phyloP scores from a whole-genome alignment of 73 alveolate species.

The Paramecium caudatum region DNA sequence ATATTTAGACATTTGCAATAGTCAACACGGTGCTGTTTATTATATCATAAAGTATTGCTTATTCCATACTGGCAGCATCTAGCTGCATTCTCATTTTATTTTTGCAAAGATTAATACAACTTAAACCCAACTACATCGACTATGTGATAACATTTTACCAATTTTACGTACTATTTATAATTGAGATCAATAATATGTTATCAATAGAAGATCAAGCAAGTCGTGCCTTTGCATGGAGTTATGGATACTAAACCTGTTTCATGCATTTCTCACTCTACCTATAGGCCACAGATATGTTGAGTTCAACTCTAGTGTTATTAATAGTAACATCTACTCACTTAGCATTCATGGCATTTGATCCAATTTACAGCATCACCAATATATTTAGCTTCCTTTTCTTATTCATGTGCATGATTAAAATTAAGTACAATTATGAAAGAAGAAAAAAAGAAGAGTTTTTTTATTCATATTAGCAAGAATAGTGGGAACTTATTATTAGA shows the following conservation, averaged over 20 bases:
- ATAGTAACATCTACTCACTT: neutral
- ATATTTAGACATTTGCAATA: slow-evolving; percentile 8
- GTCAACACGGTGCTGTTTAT: slow-evolving; percentile 10
- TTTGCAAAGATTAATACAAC: neutral
- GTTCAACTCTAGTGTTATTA: neutral
- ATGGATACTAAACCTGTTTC: slow-evolving; percentile 37
- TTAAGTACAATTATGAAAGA: slow-evolving; percentile 41
- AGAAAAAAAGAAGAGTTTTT: slow-evolving; percentile 55
- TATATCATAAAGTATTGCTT: neutral
- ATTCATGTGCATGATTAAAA: slow-evolving; percentile 8
- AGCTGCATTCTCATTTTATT: neutral
- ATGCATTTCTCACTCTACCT: slow-evolving; percentile 9
- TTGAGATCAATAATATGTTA: neutral
- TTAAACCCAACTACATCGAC: neutral
- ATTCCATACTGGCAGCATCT: slow-evolving; percentile 21
- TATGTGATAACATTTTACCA: slow-evolving; percentile 40
- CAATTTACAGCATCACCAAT: neutral
- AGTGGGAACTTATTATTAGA: slow-evolving; percentile 42
- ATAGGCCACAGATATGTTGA: slow-evolving; percentile 16
- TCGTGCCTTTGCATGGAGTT: neutral
- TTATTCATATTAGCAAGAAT: slow-evolving; percentile 37
- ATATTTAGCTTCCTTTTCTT: slow-evolving; percentile 1
- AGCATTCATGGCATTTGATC: neutral
- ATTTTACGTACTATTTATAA: neutral
- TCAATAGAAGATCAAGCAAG: neutral